Conservation (phyloP, 1,139 yeast genomes). For the Debaryomyces psychrophilus region DNA sequence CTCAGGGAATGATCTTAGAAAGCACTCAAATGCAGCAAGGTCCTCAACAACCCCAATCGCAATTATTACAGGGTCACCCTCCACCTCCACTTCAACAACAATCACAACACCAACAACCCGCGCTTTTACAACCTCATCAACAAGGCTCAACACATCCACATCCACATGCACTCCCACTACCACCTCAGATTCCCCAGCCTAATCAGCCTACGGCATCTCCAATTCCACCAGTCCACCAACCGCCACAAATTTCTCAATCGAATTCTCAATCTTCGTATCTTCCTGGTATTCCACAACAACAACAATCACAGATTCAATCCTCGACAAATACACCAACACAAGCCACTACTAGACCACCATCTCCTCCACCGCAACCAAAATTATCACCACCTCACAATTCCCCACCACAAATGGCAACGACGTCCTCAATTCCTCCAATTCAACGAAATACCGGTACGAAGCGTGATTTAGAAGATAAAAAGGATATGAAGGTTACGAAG, state of each 20-base stretch:
- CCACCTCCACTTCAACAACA: slow-evolving; percentile 33
- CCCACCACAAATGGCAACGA: slow-evolving; percentile 13
- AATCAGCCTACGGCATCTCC: slow-evolving; percentile 16
- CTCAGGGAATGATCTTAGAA: slow-evolving; percentile 62
- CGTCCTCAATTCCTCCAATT: slow-evolving; percentile 4
- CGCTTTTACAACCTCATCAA: slow-evolving; percentile 19
- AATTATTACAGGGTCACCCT: slow-evolving; percentile 20
- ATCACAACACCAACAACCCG: slow-evolving; percentile 12
- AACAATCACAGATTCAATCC: slow-evolving; percentile 12
- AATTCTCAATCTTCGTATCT: slow-evolving; percentile 9
- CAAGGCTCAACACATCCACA: slow-evolving; percentile 19
- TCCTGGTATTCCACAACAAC: slow-evolving; percentile 16
- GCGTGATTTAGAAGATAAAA: slow-evolving; percentile 45
- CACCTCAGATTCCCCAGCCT: slow-evolving; percentile 16
- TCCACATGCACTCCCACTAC: slow-evolving; percentile 23
- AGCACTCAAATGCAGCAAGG: slow-evolving; percentile 39
- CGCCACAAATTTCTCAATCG: slow-evolving; percentile 2
- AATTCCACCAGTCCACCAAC: slow-evolving; percentile 16
- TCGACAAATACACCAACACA: slow-evolving; percentile 13
- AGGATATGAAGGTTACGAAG: slow-evolving; percentile 21
- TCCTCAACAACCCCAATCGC: slow-evolving; percentile 20
- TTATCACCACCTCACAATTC: slow-evolving; percentile 9
- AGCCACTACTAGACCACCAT: slow-evolving; percentile 14
- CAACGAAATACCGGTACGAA: slow-evolving; percentile 22
- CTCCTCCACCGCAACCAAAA: slow-evolving; percentile 15